phyloP scores from a whole-genome alignment of 2,329 filamentous ascomycete genomes.

The Diaporthe capsici region DNA sequence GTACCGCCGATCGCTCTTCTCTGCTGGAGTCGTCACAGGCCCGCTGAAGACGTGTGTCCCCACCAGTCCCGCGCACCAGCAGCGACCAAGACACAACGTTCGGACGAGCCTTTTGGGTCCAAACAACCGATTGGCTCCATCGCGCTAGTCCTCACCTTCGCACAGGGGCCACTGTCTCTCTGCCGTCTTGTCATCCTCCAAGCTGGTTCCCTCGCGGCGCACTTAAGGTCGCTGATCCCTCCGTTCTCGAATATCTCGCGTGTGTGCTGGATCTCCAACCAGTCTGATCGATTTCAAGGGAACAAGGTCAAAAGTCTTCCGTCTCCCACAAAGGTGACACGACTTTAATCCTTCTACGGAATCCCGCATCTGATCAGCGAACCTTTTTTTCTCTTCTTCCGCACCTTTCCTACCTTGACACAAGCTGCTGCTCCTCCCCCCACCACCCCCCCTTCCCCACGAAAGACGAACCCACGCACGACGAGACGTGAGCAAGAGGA shows the following conservation, averaged over 20 bases:
- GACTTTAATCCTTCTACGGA: slow-evolving; percentile 61
- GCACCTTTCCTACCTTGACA: slow-evolving; percentile 35
- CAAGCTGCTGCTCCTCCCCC: slow-evolving; percentile 27
- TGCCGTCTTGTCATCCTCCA: slow-evolving; percentile 38
- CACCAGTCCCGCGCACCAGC: slow-evolving; percentile 60
- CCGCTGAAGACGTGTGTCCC: slow-evolving; percentile 50
- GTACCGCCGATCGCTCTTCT: slow-evolving; percentile 62
- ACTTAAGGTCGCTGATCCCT: slow-evolving; percentile 44
- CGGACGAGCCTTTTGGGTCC: slow-evolving; percentile 55
- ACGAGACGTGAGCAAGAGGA: slow-evolving; percentile 46
- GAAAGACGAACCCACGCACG: slow-evolving; percentile 39
- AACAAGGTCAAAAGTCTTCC: slow-evolving; percentile 35
- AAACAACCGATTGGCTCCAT: slow-evolving; percentile 56
- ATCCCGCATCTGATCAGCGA: slow-evolving; percentile 69
- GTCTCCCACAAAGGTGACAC: slow-evolving; percentile 52
- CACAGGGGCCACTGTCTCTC: slow-evolving; percentile 42
- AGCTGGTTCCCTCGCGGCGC: slow-evolving; percentile 36
- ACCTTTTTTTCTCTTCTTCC: slow-evolving; percentile 43
- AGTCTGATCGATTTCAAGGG: slow-evolving; percentile 35
- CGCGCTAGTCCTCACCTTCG: slow-evolving; percentile 51
- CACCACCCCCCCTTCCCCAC: slow-evolving; percentile 16
- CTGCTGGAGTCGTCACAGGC: slow-evolving; percentile 66
- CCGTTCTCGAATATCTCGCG: slow-evolving; percentile 45
- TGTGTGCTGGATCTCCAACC: slow-evolving; percentile 55
- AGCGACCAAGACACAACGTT: slow-evolving; percentile 58